Base-by-base conservation (phyloP, 306 rosid genomes). In the Styphnolobium japonicum region DNA sequence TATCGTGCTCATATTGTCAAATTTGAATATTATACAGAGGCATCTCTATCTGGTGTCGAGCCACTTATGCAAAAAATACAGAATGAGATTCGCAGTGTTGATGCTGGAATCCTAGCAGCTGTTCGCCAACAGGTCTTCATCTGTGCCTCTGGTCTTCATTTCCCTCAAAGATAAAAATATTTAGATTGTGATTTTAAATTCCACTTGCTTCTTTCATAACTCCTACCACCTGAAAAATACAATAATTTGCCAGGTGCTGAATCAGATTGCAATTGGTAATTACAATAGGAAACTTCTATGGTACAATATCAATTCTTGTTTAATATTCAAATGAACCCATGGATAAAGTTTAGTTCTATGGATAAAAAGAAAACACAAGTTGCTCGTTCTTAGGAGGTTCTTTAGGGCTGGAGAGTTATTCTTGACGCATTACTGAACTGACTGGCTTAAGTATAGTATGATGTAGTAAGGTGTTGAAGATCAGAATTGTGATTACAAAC, bases 31-130 rank as follows among this genome's bases (percentile, higher is more conserved):
- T 76, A 10, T 80, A 22, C 89, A 93, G 99, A 95, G 91, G 93
- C 86, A 31, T 95, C 99, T 55, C 67, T 95, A 3, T 86, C 97
- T 16, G 99, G 98, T 23, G 99, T 95, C 6, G 99, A 95, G 76
- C 99, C 97, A 39, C 92, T 95, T 10, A 95, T 95, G 99, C 99
- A 95, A 74, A 93, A 95, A 86, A 93, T 95, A 52, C 98, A 95
- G 77, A 80, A 79, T 81, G 99, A 95, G 90, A 95, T 95, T 89
- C 94, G 92, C 57, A 93, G 89, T 0, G 98, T 95, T 21, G 99
- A 95, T 89, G 90, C 96, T 43, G 99, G 94, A 68, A 95, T 95
- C 60, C 80, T 95, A 65, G 86, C 94, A 9, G 98, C 99, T 16
- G 98, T 95, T 85, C 98, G 96, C 66, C 98, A 93, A 65, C 99